These are phyloP conservation scores for Elongisporangium anandrum DNA, from an alignment of 352 stramenopile genomes.

Conservation along the genomic window DNA sequence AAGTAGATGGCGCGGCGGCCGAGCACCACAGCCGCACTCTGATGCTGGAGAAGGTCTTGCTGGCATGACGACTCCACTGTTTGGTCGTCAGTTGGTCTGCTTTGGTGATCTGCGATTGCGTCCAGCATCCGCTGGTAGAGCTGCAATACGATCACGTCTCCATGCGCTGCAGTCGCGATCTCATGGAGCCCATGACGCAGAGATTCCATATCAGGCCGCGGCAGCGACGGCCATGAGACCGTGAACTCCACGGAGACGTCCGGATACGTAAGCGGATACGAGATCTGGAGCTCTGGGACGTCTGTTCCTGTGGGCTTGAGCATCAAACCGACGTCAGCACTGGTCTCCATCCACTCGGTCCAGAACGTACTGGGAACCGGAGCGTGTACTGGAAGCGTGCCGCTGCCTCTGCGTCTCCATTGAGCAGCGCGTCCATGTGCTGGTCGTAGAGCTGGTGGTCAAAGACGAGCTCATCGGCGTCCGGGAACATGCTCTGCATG, in stretches of 20 bases:
- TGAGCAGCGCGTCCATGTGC: conserved; percentile 15
- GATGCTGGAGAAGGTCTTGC: not conserved
- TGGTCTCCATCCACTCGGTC: not conserved
- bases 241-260: conserved; percentile 23
- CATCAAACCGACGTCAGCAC: conserved; percentile 6
- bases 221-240: conserved; percentile 46
- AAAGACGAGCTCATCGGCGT: conserved; percentile 31
- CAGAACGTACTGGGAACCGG: conserved; percentile 25
- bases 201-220: conserved; percentile 27
- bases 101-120: conserved; percentile 26
- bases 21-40: conserved; percentile 15
- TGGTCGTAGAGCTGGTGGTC: conserved; percentile 22
- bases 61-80: not conserved
- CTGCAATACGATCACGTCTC: conserved; percentile 50
- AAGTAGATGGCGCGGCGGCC: conserved; percentile 78
- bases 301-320: conserved; percentile 12
- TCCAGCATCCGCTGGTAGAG: conserved; percentile 65
- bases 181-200: conserved; percentile 31
- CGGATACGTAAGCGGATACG: conserved; percentile 41
- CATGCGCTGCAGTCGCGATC: conserved; percentile 20
- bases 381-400: conserved; percentile 39
- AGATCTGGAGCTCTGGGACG: conserved; percentile 40
- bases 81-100: not conserved
- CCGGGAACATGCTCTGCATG: conserved; percentile 71
- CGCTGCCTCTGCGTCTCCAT: not conserved